Evolutionary conservation across 2,329 filamentous ascomycete genomes (phyloP).

Genomic region (Ciborinia camelliae): DNA sequence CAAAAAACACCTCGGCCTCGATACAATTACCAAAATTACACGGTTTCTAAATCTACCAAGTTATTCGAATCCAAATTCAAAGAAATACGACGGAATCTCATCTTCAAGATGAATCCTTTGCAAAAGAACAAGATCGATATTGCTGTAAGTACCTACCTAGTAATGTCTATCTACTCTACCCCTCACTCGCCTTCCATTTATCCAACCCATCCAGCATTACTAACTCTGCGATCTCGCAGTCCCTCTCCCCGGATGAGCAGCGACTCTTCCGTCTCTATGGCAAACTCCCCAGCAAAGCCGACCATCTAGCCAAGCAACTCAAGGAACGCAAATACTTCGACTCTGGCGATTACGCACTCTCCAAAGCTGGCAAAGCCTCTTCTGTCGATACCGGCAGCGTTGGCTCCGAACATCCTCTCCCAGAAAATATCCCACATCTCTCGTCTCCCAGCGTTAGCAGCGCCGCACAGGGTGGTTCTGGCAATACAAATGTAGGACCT

Average conservation of each 20-base stretch:
- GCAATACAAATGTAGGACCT: conserved; percentile 42
- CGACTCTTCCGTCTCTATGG: conserved; percentile 95
- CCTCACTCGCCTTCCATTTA: background rate
- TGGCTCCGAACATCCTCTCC: conserved; percentile 89
- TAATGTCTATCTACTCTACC: background rate
- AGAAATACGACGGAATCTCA: background rate
- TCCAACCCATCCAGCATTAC: background rate
- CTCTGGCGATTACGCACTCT: conserved; percentile 92
- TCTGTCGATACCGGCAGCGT: conserved; percentile 91
- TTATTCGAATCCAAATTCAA: background rate
- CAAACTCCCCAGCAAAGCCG: conserved; percentile 94
- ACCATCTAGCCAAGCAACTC: conserved; percentile 95
- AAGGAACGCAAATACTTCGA: conserved; percentile 99
- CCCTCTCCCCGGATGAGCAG: conserved; percentile 90
- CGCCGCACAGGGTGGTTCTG: conserved; percentile 41
- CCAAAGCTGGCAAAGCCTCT: conserved; percentile 94
- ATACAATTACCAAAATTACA: background rate
- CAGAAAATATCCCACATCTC: conserved; percentile 91
- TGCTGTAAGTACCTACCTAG: conserved; percentile 68
- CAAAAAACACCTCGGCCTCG: background rate
- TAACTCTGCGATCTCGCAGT: conserved; percentile 49
- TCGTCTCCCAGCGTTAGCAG: conserved; percentile 55
- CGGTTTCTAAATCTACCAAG: background rate
- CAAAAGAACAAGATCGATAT: conserved; percentile 99
- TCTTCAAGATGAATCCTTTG: conserved; percentile 78